Evolutionary conservation across 345 rosid genomes (phyloP), one percentile per base, ranked within the genome.

Genomic region (Firmiana major): DNA sequence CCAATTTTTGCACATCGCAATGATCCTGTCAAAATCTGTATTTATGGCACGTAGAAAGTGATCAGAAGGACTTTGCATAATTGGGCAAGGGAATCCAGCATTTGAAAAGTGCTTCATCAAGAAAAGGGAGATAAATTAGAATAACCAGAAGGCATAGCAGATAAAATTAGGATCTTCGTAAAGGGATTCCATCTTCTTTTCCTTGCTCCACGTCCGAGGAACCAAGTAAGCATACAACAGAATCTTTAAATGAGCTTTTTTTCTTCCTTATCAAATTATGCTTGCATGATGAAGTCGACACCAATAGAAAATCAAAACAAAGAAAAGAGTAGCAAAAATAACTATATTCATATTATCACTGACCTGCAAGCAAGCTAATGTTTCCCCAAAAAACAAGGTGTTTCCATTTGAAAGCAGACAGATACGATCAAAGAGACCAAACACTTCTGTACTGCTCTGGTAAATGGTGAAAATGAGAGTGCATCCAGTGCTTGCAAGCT

Each of bases 11-110:
- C 99, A 93, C 98, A 93, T 93, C 46, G 91, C 97, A 81, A 96
- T 96, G 74, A 96, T 93, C 87, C 97, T 89, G 86, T 96, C 99
- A 45, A 96, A 96, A 79, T 96, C 99, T 4, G 97, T 93, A 89
- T 96, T 96, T 82, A 96, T 92, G 16, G 98, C 98, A 49, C 99
- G 94, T 79, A 93, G 86, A 74, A 96, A 93, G 84, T 96, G 99
- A 88, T 96, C 98, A 0, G 99, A 93, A 75, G 99, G 99, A 82
- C 99, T 96, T 93, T 96, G 99, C 99, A 96, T 96, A 71, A 96
- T 96, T 6, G 98, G 99, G 82, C 99, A 96, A 70, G 99, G 99
- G 83, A 96, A 96, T 87, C 98, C 99, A 78, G 98, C 99, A 85
- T 93, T 96, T 62, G 99, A 92, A 80, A 96, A 96, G 80, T 93